A percentile compares a stretch with the other conserved stretches of the same genome.
These are phyloP conservation scores for Cercophora newfieldiana DNA, from an alignment of 495 filamentous ascomycete species.

Conservation along the genomic window DNA sequence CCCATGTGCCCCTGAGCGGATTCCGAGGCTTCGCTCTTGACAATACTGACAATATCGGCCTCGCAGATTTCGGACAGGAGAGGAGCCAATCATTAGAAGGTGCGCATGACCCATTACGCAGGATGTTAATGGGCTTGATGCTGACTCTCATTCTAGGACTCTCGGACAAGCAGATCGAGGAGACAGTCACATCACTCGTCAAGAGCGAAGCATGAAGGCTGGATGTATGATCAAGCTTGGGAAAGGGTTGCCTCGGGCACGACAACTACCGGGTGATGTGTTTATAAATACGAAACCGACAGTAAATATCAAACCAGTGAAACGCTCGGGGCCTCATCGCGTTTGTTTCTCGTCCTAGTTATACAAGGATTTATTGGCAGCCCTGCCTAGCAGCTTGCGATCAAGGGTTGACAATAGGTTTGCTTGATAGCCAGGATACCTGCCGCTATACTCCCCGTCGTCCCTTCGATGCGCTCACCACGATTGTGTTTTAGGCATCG, in stretches of 20 bases:
- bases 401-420: too few species aligned
- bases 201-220: slow-evolving; percentile 46
- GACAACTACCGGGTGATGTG: neutral
- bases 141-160: slow-evolving; percentile 59
- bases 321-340: neutral
- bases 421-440: too few species aligned
- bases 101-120: slow-evolving; percentile 30
- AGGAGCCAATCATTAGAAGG: slow-evolving; percentile 79
- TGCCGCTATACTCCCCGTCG: too few species aligned
- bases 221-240: neutral
- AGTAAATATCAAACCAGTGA: neutral
- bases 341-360: neutral
- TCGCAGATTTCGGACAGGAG: slow-evolving; percentile 80
- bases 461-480: too few species aligned
- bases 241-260: neutral
- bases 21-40: neutral
- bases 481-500: too few species aligned
- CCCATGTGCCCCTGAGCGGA: neutral
- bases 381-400: too few species aligned
- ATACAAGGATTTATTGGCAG: neutral
- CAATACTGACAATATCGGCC: neutral
- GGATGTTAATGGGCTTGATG: neutral
- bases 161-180: slow-evolving; percentile 89
- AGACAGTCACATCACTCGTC: slow-evolving; percentile 77
- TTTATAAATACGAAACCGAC: neutral